These are phyloP conservation scores for Ascochyta pisi DNA, from an alignment of 2,329 filamentous ascomycete species.

Conservation along the genomic window DNA sequence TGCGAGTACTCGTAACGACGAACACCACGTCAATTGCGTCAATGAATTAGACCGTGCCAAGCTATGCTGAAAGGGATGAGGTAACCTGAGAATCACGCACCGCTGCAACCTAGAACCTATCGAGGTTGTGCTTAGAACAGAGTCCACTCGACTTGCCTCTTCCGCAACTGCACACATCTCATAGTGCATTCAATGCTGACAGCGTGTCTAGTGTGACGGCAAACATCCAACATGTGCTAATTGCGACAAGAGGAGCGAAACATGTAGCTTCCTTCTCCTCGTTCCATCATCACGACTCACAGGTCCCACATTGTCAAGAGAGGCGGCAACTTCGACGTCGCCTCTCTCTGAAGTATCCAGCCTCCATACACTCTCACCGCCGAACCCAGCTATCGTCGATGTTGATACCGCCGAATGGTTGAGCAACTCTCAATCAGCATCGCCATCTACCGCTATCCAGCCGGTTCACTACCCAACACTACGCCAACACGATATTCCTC, in stretches of 20 bases:
- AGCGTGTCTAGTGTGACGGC: slow-evolving; percentile 38
- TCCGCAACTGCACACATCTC: background rate
- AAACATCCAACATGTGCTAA: slow-evolving; percentile 43
- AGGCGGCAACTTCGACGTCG: slow-evolving; percentile 18
- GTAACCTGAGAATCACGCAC: background rate
- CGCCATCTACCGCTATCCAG: slow-evolving; percentile 9
- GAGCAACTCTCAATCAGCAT: background rate
- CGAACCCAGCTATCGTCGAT: background rate
- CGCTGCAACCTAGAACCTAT: too few species aligned
- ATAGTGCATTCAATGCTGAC: slow-evolving; percentile 21
- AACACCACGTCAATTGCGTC: background rate
- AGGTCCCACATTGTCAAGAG: background rate
- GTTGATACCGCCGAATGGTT: background rate
- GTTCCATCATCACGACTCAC: slow-evolving; percentile 42
- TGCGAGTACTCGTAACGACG: background rate
- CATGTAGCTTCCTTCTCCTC: slow-evolving; percentile 44
- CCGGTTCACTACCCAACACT: slow-evolving; percentile 6
- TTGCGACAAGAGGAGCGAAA: slow-evolving; percentile 40
- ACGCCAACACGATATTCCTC: slow-evolving; percentile 18
- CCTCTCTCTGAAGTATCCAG: slow-evolving; percentile 5
- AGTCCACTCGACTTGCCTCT: background rate
- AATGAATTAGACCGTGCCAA: too few species aligned
- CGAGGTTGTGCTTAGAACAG: background rate
- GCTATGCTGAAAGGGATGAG: background rate
- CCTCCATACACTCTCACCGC: slow-evolving; percentile 16